Base-by-base conservation (phyloP, 2,329 filamentous ascomycete genomes). In the Sclerotinia trifoliorum region DNA sequence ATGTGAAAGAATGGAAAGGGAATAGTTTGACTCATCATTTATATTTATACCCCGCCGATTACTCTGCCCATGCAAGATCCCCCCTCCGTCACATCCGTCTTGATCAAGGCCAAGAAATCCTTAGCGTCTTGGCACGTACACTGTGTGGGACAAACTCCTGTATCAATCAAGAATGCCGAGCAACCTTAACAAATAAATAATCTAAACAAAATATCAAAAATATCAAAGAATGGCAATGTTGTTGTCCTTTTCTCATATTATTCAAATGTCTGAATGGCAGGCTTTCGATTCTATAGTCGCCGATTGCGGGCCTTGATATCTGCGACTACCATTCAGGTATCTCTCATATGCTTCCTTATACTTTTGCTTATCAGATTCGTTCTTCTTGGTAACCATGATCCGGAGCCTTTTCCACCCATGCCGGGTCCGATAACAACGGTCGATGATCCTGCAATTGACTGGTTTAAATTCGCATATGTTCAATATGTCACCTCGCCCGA, bases 401-500 rank as follows among this genome's bases (percentile, higher is more conserved):
- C 54, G 8, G 68, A 72, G 21, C 64, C 66, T 15, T 24, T 66
- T 10, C 52, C 58, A 7, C 51, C 49, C 17, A 62, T 65, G 29
- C 64, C 68, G 10, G 71, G 69, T 6, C 74, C 74, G 1, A 67
- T 60, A 3, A 70, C 49, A 19, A 68, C 42, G 2, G 71, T 75
- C 7, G 74, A 75, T 5, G 68, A 72, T 35, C 3, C 24, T 51
- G 52, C 66, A 8, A 73, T 74, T 52, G 70, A 76, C 49, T 77
- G 74, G 74, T 68, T 63, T 24, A 70, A 73, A 64, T 67, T 74
- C 21, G 69, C 71, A 29, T 76, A 75, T 67, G 71, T 75, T n/a
- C 73, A 75, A 68, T 73, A 73, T 72, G 75, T 74, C 6, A 73
- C 74, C 19, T 70, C 71, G 0, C 71, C 72, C 15, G 73, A 75